phyloP scores from a whole-genome alignment of 192 early-diverging fungal genomes.

The Coemansia sp. region DNA sequence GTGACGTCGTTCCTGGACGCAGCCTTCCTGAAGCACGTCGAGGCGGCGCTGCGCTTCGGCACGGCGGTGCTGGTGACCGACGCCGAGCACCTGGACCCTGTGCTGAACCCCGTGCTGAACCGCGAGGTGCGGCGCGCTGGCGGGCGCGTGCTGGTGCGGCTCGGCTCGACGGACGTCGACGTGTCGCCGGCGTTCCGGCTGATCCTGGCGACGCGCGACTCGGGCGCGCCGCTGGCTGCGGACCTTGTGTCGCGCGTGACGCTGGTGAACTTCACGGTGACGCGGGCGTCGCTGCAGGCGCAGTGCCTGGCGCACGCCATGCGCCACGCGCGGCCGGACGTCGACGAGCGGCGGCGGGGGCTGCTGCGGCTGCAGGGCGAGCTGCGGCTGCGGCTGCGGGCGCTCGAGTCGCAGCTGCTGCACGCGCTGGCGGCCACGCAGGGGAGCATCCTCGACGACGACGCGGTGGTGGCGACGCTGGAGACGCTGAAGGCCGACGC shows the following conservation, averaged over 20 bases:
- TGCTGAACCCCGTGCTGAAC: slow-evolving; percentile 97
- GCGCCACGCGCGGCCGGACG: slow-evolving; percentile 94
- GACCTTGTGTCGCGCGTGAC: slow-evolving; percentile 97
- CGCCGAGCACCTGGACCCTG: slow-evolving; percentile 96
- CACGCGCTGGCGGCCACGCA: slow-evolving; percentile 92
- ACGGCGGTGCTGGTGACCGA: slow-evolving; percentile 97
- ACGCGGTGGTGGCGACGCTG: slow-evolving; percentile 89
- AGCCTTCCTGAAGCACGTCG: slow-evolving; percentile 95
- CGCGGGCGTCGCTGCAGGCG: slow-evolving; percentile 91
- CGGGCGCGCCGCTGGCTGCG: slow-evolving; percentile 90
- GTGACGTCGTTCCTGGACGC: slow-evolving; percentile 98
- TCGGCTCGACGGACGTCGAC: slow-evolving; percentile 98
- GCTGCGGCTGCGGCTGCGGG: slow-evolving; percentile 90
- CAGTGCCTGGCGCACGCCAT: slow-evolving; percentile 98
- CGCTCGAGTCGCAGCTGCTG: slow-evolving; percentile 91
- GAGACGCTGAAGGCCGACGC: slow-evolving; percentile 98
- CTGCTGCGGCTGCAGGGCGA: slow-evolving; percentile 95
- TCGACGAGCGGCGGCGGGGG: slow-evolving; percentile 90
- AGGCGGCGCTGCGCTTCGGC: slow-evolving; percentile 97
- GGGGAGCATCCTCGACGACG: slow-evolving; percentile 98
- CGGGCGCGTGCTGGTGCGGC: slow-evolving; percentile 90
- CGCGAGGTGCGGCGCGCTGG: slow-evolving; percentile 95
- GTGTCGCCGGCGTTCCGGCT: slow-evolving; percentile 97
- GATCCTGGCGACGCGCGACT: slow-evolving; percentile 93
- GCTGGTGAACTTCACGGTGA: slow-evolving; percentile 99